Evolutionary conservation across 1,139 yeast species (phyloP).

Genomic region (Pichia kudriavzevii): DNA sequence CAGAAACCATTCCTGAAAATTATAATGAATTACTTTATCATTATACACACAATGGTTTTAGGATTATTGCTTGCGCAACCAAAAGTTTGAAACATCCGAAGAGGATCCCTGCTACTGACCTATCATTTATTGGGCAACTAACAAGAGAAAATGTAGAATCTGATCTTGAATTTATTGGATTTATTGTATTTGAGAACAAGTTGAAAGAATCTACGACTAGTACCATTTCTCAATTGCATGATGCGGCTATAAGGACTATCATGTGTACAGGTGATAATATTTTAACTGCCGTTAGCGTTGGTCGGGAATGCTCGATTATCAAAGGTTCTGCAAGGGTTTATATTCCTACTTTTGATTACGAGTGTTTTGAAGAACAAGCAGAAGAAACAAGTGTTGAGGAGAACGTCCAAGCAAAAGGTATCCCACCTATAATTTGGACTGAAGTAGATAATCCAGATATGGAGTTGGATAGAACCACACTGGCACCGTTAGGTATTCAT

Average conservation of each 20-base stretch:
- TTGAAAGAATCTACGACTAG: slow-evolving; percentile 60
- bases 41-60: slow-evolving; percentile 87
- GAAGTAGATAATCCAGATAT: slow-evolving; percentile 51
- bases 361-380: slow-evolving; percentile 6
- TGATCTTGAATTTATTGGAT: slow-evolving; percentile 69
- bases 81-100: slow-evolving; percentile 34
- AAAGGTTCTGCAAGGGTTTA: slow-evolving; percentile 42
- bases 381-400: slow-evolving; percentile 4
- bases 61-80: slow-evolving; percentile 92
- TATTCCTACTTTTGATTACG: slow-evolving; percentile 53
- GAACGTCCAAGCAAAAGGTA: slow-evolving; percentile 9
- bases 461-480: slow-evolving; percentile 53
- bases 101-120: slow-evolving; percentile 25
- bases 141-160: slow-evolving; percentile 62
- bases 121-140: slow-evolving; percentile 29
- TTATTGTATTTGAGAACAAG: slow-evolving; percentile 87
- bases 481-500: slow-evolving; percentile 40
- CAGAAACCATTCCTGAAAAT: slow-evolving; percentile 63
- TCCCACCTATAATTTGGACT: slow-evolving; percentile 45
- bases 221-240: slow-evolving; percentile 50
- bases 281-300: slow-evolving; percentile 90
- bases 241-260: slow-evolving; percentile 70
- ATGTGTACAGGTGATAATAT: slow-evolving; percentile 99
- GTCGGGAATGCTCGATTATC: slow-evolving; percentile 70
- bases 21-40: slow-evolving; percentile 68